These are phyloP conservation scores for Kodamaea sp. DNA, from an alignment of 1,139 yeast genomes.

Conservation along the genomic window DNA sequence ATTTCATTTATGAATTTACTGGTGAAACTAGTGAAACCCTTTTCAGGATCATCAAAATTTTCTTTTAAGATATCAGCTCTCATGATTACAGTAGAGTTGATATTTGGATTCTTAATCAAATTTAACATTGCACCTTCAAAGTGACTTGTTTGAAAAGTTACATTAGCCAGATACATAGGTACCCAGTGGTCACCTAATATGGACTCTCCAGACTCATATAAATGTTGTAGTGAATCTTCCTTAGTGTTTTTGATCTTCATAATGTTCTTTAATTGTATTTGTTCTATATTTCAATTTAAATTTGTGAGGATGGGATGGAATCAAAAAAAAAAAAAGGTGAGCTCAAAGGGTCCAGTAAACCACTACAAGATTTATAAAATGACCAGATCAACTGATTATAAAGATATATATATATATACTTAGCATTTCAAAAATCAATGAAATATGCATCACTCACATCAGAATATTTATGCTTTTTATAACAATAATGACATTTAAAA, in stretches of 20 bases:
- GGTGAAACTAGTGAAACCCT: slow-evolving; percentile 31
- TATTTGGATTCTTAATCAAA: slow-evolving; percentile 79
- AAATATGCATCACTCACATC: slow-evolving; percentile 45
- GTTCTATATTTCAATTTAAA: neutral
- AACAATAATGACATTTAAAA: slow-evolving; percentile 49
- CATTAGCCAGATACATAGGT: slow-evolving; percentile 46
- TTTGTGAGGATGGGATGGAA: neutral
- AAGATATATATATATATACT: neutral
- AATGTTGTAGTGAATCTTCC: slow-evolving; percentile 2
- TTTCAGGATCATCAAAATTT: slow-evolving; percentile 36
- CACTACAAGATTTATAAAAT: neutral
- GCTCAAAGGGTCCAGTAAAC: neutral
- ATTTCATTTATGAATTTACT: slow-evolving; percentile 31
- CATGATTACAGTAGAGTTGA: slow-evolving; percentile 86
- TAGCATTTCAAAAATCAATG: slow-evolving; percentile 30
- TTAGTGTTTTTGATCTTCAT: slow-evolving; percentile 6
- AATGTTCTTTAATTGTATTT: neutral
- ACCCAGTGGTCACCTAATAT: slow-evolving; percentile 66
- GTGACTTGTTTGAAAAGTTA: slow-evolving; percentile 47
- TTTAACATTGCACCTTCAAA: slow-evolving; percentile 77
- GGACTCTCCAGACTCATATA: slow-evolving; percentile 25
- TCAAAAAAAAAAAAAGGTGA: neutral
- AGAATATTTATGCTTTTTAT: slow-evolving; percentile 41
- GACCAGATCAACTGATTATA: neutral
- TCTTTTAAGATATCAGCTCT: slow-evolving; percentile 81